These are phyloP conservation scores for Pyropia yezoensis DNA, from an alignment of 23 red algal genomes.

Conservation along the genomic window DNA sequence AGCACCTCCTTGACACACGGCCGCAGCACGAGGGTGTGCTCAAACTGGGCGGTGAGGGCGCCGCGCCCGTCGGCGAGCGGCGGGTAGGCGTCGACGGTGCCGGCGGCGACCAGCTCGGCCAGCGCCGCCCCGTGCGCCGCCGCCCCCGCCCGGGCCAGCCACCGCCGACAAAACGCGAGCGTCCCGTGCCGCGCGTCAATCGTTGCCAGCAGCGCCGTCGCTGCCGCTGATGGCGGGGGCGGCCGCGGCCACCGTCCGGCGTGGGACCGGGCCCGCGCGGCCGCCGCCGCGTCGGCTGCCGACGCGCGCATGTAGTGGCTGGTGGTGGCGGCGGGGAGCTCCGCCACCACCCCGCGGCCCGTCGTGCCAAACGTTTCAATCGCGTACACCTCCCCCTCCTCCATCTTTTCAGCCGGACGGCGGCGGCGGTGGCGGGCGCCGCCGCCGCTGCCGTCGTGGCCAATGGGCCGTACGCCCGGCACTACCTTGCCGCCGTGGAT, in stretches of 20 bases:
- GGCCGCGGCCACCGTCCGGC: not conserved
- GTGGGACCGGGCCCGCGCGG: conserved; percentile 20
- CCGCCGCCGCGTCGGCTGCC: conserved; percentile 14
- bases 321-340: conserved; percentile 15
- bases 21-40: conserved; percentile 43
- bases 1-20: conserved; percentile 50
- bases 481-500: conserved; percentile 61
- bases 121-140: conserved; percentile 18
- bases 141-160: conserved; percentile 47
- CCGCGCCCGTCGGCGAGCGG: conserved; percentile 35
- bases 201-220: conserved; percentile 12
- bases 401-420: conserved; percentile 3
- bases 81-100: conserved; percentile 37
- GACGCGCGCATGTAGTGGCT: conserved; percentile 44
- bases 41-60: conserved; percentile 44
- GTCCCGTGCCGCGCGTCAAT: conserved; percentile 40
- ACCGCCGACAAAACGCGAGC: conserved; percentile 63
- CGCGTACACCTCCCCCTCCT: conserved; percentile 52
- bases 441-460: not conserved
- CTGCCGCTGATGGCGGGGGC: too few species aligned
- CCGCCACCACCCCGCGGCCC: conserved; percentile 25
- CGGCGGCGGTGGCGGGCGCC: not conserved
- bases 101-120: conserved; percentile 28
- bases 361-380: conserved; percentile 66
- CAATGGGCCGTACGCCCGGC: conserved; percentile 14